Base-by-base conservation (phyloP, 2,329 filamentous ascomycete genomes). In the Fusarium sp. region DNA sequence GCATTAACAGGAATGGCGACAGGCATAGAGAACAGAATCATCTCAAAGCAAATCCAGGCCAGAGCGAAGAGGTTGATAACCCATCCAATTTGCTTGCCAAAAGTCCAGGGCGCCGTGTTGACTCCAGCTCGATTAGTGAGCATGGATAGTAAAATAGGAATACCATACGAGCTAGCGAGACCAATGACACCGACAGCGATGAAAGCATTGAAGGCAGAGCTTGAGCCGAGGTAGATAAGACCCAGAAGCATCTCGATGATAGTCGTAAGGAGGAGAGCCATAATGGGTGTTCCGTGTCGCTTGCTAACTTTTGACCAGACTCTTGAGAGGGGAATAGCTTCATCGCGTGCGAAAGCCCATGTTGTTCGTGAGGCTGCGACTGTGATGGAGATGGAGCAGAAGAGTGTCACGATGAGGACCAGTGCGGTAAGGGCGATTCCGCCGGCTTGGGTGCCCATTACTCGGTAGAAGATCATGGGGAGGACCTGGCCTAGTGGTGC, bases 151-250 rank as follows among this genome's bases (percentile, higher is more conserved):
- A 94, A 82, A 59, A 95, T 94, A 0, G 93, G 93, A 30, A 94
- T 86, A 11, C 91, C 92, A 79, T 95, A 95, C 0, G 92, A 94
- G 15, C 90, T 90, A 1, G 90, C 92, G 1, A 95, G 87, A 69
- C 92, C 94, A 78, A 95, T 94, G 5, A 93, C 95, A 2, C 93
- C 93, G 0, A 94, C 92, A 12, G 93, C 92, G 0, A 93, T 94
- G 79, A 95, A 95, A 13, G 90, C 91, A 83, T 92, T 92, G 83
- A 95, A 95, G 0, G 93, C 93, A 0, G 92, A 91, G 1, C 89
- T 88, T 1, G 91, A 93, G 16, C 93, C 93, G 65, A 95, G 93
- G 83, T 94, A 95, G 80, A 95, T 94, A 67, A 93, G 85, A 1
- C 93, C 93, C 1, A 95, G 86, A 19, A 95, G 84, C 76, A 89